Conservation (phyloP, 345 rosid species). For the Eucalyptus pauciflora region DNA sequence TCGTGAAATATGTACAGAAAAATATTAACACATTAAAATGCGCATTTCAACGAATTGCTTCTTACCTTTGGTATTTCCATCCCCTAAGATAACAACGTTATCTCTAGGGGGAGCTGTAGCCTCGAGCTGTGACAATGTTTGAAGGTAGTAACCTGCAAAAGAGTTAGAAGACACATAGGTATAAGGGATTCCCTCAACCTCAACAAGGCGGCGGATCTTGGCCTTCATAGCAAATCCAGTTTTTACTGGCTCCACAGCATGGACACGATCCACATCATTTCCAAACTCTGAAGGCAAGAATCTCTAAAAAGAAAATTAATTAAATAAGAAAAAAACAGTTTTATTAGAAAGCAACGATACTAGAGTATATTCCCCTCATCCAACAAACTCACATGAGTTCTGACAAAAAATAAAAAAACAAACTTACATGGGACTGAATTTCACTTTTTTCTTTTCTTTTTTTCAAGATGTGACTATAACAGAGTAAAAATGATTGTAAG, state of each 20-base stretch:
- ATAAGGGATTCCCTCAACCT: slow-evolving; percentile 1
- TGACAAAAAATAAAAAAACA: background rate
- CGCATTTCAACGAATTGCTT: background rate
- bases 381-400: background rate
- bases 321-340: background rate
- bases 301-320: background rate
- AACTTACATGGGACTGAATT: background rate
- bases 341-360: background rate
- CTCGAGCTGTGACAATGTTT: background rate
- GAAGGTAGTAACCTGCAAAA: background rate
- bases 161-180: background rate
- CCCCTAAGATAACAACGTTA: background rate
- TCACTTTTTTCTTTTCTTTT: background rate
- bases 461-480: background rate
- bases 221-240: background rate
- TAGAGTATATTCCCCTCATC: background rate
- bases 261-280: background rate
- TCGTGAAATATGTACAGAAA: background rate
- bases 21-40: too few species aligned
- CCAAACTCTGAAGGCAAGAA: slow-evolving; percentile 1
- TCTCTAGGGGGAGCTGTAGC: background rate
- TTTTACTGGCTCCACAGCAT: background rate
- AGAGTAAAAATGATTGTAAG: background rate
- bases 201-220: background rate
- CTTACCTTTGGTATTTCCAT: background rate